These are phyloP conservation scores for Kondoa malvinella DNA, from an alignment of 768 basidiomycete genomes.

Conservation along the genomic window DNA sequence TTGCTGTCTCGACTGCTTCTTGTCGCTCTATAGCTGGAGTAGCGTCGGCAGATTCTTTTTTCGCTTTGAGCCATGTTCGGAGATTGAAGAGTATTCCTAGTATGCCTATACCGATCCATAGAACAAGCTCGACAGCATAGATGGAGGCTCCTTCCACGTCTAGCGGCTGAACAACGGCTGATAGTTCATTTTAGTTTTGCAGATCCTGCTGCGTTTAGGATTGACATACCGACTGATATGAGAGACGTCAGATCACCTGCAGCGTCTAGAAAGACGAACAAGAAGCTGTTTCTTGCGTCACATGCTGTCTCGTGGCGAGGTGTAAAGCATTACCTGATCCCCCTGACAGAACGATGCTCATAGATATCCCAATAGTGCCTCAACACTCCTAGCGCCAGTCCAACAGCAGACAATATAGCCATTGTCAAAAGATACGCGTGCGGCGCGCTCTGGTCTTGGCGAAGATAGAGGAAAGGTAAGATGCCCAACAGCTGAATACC, in stretches of 20 bases:
- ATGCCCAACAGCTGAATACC: background rate
- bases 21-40: no score
- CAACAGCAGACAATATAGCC: slow-evolving; percentile 18
- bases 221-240: slow-evolving; percentile 18
- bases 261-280: slow-evolving; percentile 21
- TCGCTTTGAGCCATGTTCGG: no score
- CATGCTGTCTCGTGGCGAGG: no score
- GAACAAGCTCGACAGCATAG: slow-evolving; percentile 17
- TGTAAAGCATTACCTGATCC: no score
- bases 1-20: no score
- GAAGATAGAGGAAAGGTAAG: background rate
- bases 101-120: slow-evolving; percentile 21
- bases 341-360: slow-evolving; percentile 17
- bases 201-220: no score
- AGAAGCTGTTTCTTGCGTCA: no score
- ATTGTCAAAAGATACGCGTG: slow-evolving; percentile 20
- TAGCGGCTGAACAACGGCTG: no score
- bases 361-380: slow-evolving; percentile 23
- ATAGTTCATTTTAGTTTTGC: no score
- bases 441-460: slow-evolving; percentile 21
- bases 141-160: slow-evolving; percentile 17
- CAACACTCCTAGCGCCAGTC: slow-evolving; percentile 18
- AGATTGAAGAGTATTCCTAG: no score
- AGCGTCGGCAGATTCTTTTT: no score
- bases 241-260: slow-evolving; percentile 20